Percentiles rank a stretch among this genome's conserved stretches.
phyloP scores from a whole-genome alignment of 2,329 filamentous ascomycete genomes.

The Lasiodiplodia sp. region DNA sequence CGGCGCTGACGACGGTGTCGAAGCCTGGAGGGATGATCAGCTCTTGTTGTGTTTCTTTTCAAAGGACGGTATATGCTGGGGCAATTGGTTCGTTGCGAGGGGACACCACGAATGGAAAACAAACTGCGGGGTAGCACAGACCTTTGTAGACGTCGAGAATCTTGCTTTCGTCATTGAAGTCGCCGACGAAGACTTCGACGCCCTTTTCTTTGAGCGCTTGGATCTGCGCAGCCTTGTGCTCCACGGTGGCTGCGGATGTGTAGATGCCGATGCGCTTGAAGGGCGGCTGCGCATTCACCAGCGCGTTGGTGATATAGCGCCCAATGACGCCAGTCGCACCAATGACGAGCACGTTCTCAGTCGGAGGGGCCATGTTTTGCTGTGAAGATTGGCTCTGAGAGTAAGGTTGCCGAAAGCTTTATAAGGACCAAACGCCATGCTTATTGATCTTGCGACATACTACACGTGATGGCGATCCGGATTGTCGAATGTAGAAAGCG shows the following conservation, averaged over 20 bases:
- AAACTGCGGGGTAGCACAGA: constrained; percentile 34
- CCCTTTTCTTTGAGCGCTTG: constrained; percentile 55
- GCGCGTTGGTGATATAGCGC: constrained; percentile 58
- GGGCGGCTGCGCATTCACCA: constrained; percentile 52
- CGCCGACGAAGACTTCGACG: constrained; percentile 63
- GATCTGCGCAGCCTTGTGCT: constrained; percentile 59
- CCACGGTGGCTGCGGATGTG: constrained; percentile 62
- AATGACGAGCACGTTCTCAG: constrained; percentile 59
- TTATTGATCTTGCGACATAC: constrained; percentile 9
- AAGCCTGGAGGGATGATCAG: constrained; percentile 49
- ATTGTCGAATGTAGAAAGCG: background rate
- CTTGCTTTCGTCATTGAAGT: constrained; percentile 60
- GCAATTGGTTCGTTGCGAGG: background rate
- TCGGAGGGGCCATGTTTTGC: constrained; percentile 24
- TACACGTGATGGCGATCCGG: constrained; percentile 3
- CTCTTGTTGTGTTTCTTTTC: background rate
- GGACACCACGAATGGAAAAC: background rate
- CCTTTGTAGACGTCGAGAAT: constrained; percentile 64
- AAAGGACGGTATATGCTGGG: background rate
- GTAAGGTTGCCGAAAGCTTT: background rate
- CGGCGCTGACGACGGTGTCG: constrained; percentile 70
- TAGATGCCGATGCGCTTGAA: constrained; percentile 63
- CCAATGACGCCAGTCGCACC: constrained; percentile 63
- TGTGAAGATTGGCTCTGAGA: background rate
- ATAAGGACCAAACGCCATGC: constrained; percentile 5